Conservation (phyloP, 768 basidiomycete genomes). For the Dioszegia crocea region DNA sequence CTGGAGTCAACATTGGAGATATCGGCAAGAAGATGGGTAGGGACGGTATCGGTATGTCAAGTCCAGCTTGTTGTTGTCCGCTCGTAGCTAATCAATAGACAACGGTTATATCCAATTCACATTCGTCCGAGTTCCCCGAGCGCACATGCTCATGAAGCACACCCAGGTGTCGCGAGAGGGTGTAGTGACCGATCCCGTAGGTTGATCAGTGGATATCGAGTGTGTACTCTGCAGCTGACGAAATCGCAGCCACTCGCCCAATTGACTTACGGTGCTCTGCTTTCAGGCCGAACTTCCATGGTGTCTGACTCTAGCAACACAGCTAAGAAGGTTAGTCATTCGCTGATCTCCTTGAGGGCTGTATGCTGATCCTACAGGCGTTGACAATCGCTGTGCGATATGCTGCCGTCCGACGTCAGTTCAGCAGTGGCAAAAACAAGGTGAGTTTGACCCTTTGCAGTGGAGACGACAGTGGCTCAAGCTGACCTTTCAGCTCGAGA, state of each 20-base stretch:
- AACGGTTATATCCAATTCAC: slow-evolving; percentile 53
- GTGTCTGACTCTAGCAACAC: slow-evolving; percentile 51
- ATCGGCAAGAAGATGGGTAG: slow-evolving; percentile 54
- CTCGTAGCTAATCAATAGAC: slow-evolving; percentile 18
- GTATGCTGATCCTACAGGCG: slow-evolving; percentile 29
- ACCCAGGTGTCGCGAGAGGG: slow-evolving; percentile 52
- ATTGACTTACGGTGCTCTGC: slow-evolving; percentile 53
- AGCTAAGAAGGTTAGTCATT: slow-evolving; percentile 49
- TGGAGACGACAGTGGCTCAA: not conserved
- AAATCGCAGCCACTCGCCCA: slow-evolving; percentile 49
- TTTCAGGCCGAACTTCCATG: slow-evolving; percentile 51
- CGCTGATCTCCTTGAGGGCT: not conserved
- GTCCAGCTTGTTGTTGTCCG: not conserved
- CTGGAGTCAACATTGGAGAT: slow-evolving; percentile 53
- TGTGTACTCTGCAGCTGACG: slow-evolving; percentile 2
- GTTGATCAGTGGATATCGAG: slow-evolving; percentile 1
- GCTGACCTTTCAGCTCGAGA: slow-evolving; percentile 43
- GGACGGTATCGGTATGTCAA: slow-evolving; percentile 48
- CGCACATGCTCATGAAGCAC: slow-evolving; percentile 55
- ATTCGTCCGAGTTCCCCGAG: slow-evolving; percentile 52
- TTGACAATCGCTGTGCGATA: slow-evolving; percentile 54
- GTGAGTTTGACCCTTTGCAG: slow-evolving; percentile 16
- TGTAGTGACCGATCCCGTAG: slow-evolving; percentile 50
- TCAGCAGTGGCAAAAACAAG: slow-evolving; percentile 50
- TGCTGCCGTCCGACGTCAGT: slow-evolving; percentile 52